phyloP scores from a whole-genome alignment of 108 stramenopile genomes.

The Thalassiosira profunda region DNA sequence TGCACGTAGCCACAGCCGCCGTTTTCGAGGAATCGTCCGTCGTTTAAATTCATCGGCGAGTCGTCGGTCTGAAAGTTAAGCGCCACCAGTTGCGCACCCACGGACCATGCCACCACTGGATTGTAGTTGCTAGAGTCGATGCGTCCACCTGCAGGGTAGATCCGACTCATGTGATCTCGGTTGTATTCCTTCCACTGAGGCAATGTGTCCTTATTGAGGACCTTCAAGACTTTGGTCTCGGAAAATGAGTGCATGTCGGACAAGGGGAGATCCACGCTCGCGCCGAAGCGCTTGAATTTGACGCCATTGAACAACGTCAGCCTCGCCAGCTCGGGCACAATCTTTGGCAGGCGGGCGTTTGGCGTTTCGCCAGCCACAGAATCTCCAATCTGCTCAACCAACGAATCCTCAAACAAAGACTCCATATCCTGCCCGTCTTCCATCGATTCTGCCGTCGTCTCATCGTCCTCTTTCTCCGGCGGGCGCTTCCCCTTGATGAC shows the following conservation, averaged over 20 bases:
- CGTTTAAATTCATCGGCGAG: constrained; percentile 76
- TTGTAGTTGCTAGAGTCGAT: constrained; percentile 95
- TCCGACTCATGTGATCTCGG: constrained; percentile 74
- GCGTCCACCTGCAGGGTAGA: constrained; percentile 87
- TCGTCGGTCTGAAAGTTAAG: constrained; percentile 94
- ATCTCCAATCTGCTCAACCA: too few relatives aligned
- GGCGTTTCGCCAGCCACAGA: not conserved
- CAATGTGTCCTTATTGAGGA: too few relatives aligned
- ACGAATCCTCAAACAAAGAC: too few relatives aligned
- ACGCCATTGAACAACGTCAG: constrained; percentile 77
- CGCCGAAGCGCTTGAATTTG: constrained; percentile 53
- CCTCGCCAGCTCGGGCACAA: constrained; percentile 54
- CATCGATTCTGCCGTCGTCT: constrained; percentile 23
- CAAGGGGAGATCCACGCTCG: constrained; percentile 40
- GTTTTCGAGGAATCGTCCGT: constrained; percentile 90
- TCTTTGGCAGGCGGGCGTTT: constrained; percentile 21
- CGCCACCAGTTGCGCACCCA: constrained; percentile 94
- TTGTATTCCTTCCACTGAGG: constrained; percentile 52
- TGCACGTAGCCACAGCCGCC: constrained; percentile 93
- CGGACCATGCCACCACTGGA: constrained; percentile 88
- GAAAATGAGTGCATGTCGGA: constrained; percentile 81
- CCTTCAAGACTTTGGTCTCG: constrained; percentile 66
- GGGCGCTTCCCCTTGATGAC: constrained; percentile 89
- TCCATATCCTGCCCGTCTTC: not conserved
- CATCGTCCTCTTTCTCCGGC: constrained; percentile 55